A percentile compares a stretch with the other conserved stretches of the same genome.
phyloP scores from a whole-genome alignment of 225 moss, liverwort and hornwort species.

The Ulota crispa region DNA sequence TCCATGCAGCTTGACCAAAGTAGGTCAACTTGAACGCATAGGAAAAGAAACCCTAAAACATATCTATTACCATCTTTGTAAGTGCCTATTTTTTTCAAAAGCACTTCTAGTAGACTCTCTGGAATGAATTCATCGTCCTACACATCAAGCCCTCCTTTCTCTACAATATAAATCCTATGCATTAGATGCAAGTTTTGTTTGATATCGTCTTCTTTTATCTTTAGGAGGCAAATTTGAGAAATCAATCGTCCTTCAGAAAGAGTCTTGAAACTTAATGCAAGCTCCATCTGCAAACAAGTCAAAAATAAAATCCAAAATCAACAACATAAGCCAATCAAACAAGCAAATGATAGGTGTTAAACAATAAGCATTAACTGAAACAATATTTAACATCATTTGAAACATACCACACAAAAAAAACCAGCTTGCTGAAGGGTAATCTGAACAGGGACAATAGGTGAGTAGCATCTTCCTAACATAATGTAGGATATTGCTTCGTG shows the following conservation, averaged over 20 bases:
- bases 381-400: background rate
- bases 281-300: background rate
- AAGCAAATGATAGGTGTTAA: background rate
- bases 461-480: background rate
- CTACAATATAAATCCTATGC: background rate
- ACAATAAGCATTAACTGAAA: background rate
- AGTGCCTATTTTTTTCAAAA: too few relatives aligned
- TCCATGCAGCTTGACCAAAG: background rate
- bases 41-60: background rate
- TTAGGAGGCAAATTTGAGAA: background rate
- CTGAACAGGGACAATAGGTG: background rate
- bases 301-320: background rate
- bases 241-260: background rate
- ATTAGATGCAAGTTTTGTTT: background rate
- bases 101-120: background rate
- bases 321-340: too few relatives aligned
- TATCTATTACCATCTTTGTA: too few relatives aligned
- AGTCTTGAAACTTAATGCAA: background rate
- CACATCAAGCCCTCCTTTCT: background rate
- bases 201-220: background rate
- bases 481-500: background rate
- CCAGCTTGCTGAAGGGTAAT: background rate
- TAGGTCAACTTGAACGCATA: background rate
- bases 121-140: background rate
- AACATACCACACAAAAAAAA: background rate